Evolutionary conservation across 768 basidiomycete species (phyloP), one percentile per base, ranked within the genome.

Genomic region (Wakefieldia striispora): DNA sequence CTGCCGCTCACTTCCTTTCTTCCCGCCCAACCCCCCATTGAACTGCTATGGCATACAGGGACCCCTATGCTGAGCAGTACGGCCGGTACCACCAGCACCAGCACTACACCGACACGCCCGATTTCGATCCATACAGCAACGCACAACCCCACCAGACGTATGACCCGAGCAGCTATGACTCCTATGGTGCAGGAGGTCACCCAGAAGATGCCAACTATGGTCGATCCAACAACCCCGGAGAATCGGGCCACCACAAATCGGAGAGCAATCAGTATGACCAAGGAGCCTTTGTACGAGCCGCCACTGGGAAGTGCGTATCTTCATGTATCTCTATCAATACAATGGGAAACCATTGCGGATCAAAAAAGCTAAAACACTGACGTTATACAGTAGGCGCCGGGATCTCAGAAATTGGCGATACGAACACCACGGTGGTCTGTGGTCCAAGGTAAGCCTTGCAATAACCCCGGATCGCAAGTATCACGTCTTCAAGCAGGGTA

Each of bases 391-490:
- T 41, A 57, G 35, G 17, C 43, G 46, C 20, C 38, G 19, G 23
- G 75, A 74, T 44, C 51, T 83, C 51, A 74, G 71, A 60, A 68
- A 69, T 43, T 84, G 81, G 70, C 72, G 85, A 41, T 69, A 75
- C 43, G 79, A 80, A 36, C 71, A 78, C 51, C 77, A 80, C 60
- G 83, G 85, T 23, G 77, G 77, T 55, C 62, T 88, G 45, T 91
- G 88, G 88, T 82, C 78, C 4, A 83, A 76, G 72, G 85, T 84
- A 46, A 31, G 64, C 23, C 17, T 29, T 16, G 21, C 31, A 45
- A 39, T 23, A 37, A 12, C 39, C 42, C 14, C 37, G 27, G 9
- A 7, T 33, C 9, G 8, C 19, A 10, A 38, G 1, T 8, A n/a
- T 31, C 38, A 37, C 16, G 58, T 37, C 11, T 38, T 39, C 16